Conservation (phyloP, 2,329 filamentous ascomycete species). For the Fusarium anguioides region DNA sequence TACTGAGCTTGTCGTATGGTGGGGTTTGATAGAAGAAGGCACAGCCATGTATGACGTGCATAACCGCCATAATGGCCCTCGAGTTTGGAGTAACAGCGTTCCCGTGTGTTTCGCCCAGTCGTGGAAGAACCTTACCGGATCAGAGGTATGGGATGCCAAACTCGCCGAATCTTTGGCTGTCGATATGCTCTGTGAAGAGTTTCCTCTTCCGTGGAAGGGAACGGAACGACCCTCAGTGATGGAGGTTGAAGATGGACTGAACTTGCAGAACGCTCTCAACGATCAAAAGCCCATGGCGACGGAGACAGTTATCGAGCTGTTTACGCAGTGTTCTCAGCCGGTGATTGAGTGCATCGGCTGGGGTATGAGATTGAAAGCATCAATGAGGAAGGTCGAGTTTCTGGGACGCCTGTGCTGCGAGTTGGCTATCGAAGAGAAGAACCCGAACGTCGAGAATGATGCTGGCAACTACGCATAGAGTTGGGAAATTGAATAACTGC, state of each 20-base stretch:
- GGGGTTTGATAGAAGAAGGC: conserved; percentile 44
- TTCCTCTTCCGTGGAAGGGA: conserved; percentile 39
- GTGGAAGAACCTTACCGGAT: conserved; percentile 42
- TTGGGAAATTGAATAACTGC: conserved; percentile 3
- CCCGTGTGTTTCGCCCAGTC: conserved; percentile 44
- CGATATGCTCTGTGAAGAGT: conserved; percentile 44
- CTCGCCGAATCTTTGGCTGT: conserved; percentile 41
- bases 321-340: conserved; percentile 41
- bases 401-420: conserved; percentile 42
- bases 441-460: conserved; percentile 29
- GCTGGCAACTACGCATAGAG: conserved; percentile 31
- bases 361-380: conserved; percentile 40
- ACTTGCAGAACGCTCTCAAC: conserved; percentile 34
- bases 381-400: conserved; percentile 41
- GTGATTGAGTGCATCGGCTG: conserved; percentile 37
- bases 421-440: conserved; percentile 43
- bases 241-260: conserved; percentile 42
- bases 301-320: conserved; percentile 41
- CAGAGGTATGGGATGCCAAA: conserved; percentile 30
- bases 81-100: conserved; percentile 44
- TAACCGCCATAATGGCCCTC: conserved; percentile 35
- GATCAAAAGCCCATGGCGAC: conserved; percentile 37
- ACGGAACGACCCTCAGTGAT: conserved; percentile 39
- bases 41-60: conserved; percentile 44
- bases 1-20: conserved; percentile 44